A percentile compares a stretch with the other conserved stretches of the same genome.
Evolutionary conservation across 495 filamentous ascomycete species (phyloP).

Genomic region (Lepraria neglecta): DNA sequence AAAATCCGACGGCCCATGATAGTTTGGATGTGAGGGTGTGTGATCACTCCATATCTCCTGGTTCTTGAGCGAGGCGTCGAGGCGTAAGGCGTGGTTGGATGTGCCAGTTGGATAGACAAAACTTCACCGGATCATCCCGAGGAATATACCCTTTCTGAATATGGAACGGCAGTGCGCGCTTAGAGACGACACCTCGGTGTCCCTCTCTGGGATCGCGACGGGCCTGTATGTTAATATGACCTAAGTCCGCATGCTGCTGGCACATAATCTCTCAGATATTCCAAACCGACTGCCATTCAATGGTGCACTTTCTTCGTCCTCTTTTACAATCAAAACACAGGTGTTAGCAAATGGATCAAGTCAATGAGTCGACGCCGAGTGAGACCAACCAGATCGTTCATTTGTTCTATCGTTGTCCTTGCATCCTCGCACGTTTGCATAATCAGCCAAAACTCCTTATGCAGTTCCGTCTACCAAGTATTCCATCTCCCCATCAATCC

Average conservation of each 20-base stretch:
- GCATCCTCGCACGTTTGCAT: background rate
- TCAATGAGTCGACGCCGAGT: background rate
- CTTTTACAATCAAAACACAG: background rate
- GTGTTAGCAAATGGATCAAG: conserved; percentile 3
- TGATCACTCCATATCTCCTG: background rate
- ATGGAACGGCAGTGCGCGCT: background rate
- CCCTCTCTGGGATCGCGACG: background rate
- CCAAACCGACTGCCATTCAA: no score
- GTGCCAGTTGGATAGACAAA: background rate
- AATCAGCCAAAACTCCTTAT: background rate
- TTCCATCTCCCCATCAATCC: no score
- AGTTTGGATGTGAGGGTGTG: background rate
- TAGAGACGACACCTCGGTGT: background rate
- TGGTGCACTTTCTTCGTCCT: background rate
- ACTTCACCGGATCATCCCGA: background rate
- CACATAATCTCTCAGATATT: no score
- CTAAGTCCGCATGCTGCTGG: background rate
- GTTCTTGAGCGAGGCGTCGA: background rate
- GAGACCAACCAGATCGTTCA: conserved; percentile 18
- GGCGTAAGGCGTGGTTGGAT: background rate
- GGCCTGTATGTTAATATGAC: background rate
- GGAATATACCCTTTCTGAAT: background rate
- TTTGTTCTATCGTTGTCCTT: background rate
- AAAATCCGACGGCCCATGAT: background rate
- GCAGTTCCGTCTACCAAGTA: no score